Conservation (phyloP, 202 grass and related monocot species). For the Panicum hallii region DNA sequence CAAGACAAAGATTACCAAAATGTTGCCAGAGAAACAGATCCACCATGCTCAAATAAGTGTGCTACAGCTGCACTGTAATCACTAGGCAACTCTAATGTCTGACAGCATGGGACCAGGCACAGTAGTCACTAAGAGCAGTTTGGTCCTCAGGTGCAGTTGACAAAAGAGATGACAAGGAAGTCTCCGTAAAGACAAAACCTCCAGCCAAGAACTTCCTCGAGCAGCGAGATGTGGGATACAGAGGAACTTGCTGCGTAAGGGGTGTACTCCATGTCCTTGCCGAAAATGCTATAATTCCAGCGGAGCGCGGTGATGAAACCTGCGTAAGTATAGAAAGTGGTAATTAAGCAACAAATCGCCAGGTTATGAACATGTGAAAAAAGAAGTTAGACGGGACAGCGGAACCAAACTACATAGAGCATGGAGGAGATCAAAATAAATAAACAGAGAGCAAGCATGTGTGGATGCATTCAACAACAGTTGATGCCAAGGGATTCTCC, state of each 20-base stretch:
- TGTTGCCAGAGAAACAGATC: constrained; percentile 45
- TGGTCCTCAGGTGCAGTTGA: constrained; percentile 86
- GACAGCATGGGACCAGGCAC: constrained; percentile 58
- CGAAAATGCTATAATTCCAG: constrained; percentile 55
- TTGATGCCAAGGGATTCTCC: neutral
- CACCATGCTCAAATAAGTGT: constrained; percentile 61
- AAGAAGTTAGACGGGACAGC: neutral
- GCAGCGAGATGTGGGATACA: constrained; percentile 67
- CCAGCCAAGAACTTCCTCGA: constrained; percentile 95
- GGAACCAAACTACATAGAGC: neutral
- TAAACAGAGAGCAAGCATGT: neutral
- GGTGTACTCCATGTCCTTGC: constrained; percentile 84
- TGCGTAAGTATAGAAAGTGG: constrained; percentile 17
- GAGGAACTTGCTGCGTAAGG: constrained; percentile 70
- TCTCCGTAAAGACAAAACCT: constrained; percentile 91
- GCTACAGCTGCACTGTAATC: constrained; percentile 48
- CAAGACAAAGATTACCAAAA: constrained; percentile 53
- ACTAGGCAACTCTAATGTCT: constrained; percentile 54
- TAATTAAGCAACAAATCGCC: neutral
- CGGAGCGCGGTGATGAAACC: constrained; percentile 46
- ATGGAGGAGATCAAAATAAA: neutral
- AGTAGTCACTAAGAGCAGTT: constrained; percentile 32
- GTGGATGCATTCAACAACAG: neutral
- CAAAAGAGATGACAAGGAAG: constrained; percentile 80
- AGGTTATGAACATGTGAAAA: neutral